Percentiles rank a stretch among this genome's conserved stretches.
phyloP scores from a whole-genome alignment of 441 rosid species.

The Adansonia grandidieri region DNA sequence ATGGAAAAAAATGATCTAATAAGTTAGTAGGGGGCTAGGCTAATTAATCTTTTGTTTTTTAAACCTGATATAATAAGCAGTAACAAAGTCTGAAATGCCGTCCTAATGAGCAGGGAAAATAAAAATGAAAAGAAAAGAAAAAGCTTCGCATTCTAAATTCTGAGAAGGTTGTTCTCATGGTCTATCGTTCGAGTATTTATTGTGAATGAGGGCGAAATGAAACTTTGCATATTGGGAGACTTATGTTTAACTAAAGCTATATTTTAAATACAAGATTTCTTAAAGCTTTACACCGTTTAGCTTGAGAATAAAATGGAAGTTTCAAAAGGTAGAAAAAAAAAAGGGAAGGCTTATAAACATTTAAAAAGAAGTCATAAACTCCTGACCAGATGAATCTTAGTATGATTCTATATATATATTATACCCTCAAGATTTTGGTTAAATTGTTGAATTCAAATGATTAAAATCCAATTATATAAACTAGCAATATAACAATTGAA shows the following conservation, averaged over 20 bases:
- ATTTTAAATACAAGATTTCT: constrained; percentile 20
- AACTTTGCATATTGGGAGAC: constrained; percentile 33
- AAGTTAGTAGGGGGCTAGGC: too few relatives aligned
- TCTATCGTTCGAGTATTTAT: not conserved
- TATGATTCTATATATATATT: too few relatives aligned
- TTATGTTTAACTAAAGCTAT: constrained; percentile 2
- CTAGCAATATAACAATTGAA: not conserved
- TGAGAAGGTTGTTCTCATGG: not conserved
- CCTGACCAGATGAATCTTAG: not conserved
- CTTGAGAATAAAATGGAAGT: constrained; percentile 9
- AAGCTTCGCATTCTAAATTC: constrained; percentile 25
- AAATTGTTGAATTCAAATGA: constrained; percentile 12
- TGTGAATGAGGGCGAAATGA: constrained; percentile 34
- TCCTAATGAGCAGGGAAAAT: too few relatives aligned
- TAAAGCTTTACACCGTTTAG: constrained; percentile 28
- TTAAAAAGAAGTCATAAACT: not conserved
- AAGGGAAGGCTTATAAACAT: not conserved
- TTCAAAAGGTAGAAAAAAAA: constrained; percentile 5
- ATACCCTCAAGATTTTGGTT: not conserved
- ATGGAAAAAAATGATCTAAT: too few relatives aligned
- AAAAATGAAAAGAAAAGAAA: not conserved
- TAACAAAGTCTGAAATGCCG: too few relatives aligned
- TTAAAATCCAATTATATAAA: not conserved
- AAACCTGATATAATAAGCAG: too few relatives aligned
- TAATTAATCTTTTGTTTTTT: too few relatives aligned